phyloP scores from a whole-genome alignment of 768 basidiomycete genomes.

The Collybia sp. region DNA sequence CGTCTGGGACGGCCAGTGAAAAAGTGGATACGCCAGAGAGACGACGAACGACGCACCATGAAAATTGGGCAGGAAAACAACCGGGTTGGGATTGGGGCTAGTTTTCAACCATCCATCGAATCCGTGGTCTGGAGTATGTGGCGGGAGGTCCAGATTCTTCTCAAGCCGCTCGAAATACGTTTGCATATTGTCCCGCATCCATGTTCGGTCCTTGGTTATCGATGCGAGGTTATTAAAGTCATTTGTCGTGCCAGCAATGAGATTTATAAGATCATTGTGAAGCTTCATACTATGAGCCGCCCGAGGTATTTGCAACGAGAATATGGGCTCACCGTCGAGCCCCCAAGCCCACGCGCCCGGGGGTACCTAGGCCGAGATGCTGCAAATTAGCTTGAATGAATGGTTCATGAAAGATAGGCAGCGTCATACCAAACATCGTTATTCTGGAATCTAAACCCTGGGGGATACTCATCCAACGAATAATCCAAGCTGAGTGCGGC shows the following conservation, averaged over 20 bases:
- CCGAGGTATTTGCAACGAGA: no score
- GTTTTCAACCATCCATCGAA: conserved; percentile 25
- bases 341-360: conserved; percentile 22
- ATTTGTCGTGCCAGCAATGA: conserved; percentile 16
- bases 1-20: conserved; percentile 12
- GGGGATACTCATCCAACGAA: conserved; percentile 20
- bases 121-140: conserved; percentile 19
- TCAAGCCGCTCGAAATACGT: conserved; percentile 23
- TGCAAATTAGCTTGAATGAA: background rate
- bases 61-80: conserved; percentile 13
- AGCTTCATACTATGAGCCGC: conserved; percentile 8
- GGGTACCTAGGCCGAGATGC: conserved; percentile 18
- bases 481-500: conserved; percentile 21
- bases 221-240: conserved; percentile 21
- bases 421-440: conserved; percentile 16
- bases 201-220: conserved; percentile 19
- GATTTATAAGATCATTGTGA: conserved; percentile 25
- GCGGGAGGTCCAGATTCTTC: conserved; percentile 14
- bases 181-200: conserved; percentile 24
- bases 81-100: conserved; percentile 16
- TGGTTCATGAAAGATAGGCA: background rate
- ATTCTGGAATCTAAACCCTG: conserved; percentile 16
- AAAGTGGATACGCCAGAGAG: background rate
- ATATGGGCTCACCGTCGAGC: conserved; percentile 18
- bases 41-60: conserved; percentile 11